These are phyloP conservation scores for Penstemon newberryi DNA, from an alignment of 257 asterid species.

Conservation along the genomic window DNA sequence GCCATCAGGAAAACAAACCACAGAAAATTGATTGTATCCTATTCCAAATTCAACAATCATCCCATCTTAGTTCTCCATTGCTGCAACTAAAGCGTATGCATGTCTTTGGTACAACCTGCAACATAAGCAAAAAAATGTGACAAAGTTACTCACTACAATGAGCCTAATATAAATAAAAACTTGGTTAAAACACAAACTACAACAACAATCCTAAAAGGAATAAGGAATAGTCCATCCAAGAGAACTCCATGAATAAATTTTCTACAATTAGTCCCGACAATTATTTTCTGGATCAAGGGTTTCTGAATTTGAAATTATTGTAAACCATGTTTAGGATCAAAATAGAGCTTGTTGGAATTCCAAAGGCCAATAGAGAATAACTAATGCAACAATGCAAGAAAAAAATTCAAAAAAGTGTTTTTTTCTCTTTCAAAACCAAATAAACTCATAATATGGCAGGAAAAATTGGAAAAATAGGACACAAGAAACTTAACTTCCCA, in stretches of 20 bases:
- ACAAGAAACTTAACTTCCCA: constrained; percentile 35
- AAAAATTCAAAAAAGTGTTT: neutral
- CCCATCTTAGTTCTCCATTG: neutral
- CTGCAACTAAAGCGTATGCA: neutral
- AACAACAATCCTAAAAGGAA: neutral
- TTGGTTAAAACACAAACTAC: neutral
- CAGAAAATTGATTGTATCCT: constrained; percentile 4
- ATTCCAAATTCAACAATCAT: constrained; percentile 11
- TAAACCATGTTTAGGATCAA: constrained; percentile 12
- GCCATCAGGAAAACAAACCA: constrained; percentile 20
- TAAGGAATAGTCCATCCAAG: neutral
- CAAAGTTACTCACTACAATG: neutral
- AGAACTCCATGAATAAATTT: neutral
- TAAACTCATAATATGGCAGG: neutral
- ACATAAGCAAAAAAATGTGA: neutral
- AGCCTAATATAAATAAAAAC: neutral
- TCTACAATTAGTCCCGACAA: neutral
- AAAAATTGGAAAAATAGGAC: constrained; percentile 18
- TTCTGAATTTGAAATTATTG: constrained; percentile 21
- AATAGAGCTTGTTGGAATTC: constrained; percentile 1
- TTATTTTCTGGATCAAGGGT: constrained; percentile 9
- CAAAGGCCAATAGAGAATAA: neutral
- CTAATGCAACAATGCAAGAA: constrained; percentile 23
- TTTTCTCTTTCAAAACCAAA: neutral
- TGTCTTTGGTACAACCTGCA: constrained; percentile 14